Evolutionary conservation across 1,284 basidiomycete genomes (phyloP), one percentile per base, ranked within the genome.

Genomic region (Sanguinoderma infundibulare): DNA sequence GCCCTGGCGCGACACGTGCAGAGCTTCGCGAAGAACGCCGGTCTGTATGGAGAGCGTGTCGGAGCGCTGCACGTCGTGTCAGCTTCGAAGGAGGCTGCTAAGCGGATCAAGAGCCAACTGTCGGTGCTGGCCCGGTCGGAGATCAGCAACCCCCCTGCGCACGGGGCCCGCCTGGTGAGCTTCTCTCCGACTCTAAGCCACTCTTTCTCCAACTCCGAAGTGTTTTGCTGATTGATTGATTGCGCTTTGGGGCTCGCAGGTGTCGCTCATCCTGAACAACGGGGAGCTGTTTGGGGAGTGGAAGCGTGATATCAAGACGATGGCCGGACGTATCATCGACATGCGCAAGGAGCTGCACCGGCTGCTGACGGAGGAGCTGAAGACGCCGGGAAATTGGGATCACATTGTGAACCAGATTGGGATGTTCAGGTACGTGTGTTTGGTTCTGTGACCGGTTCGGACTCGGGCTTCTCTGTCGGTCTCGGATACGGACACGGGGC

Each of bases 1-100:
- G 5, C 28, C 15, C 28, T 17, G n/a, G 46, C 38, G 28, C 30
- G 39, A 9, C 38, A 10, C 30, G n/a, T 22, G 42, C 80, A 97
- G 91, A 94, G 91, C 74, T 98, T 96, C 77, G 95, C 96, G 38
- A 98, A 98, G 85, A 98, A 98, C 72, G 95, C 95, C 10, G 96
- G 96, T 7, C 74, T 98, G 74, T 98, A 98, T 73, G 92, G 94
- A 53, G 93, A 96, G 77, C 91, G 95, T 35, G 85, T 95, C 57
- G 95, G 95, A 24, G 92, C 92, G 36, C 79, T 98, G 69, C 92
- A 95, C 75, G 74, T 96, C 54, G 84, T 96, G 38, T 79, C 85
- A 3, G 74, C 81, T 44, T 79, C 78, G 67, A 77, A 78, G 72
- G 90, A 92, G 50, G 83, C 89, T 17, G 89, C 89, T n/a, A 81